A percentile compares a stretch with the other conserved stretches of the same genome.
Conservation (phyloP, 805 yeast genomes). For the Priceomyces carsonii region DNA sequence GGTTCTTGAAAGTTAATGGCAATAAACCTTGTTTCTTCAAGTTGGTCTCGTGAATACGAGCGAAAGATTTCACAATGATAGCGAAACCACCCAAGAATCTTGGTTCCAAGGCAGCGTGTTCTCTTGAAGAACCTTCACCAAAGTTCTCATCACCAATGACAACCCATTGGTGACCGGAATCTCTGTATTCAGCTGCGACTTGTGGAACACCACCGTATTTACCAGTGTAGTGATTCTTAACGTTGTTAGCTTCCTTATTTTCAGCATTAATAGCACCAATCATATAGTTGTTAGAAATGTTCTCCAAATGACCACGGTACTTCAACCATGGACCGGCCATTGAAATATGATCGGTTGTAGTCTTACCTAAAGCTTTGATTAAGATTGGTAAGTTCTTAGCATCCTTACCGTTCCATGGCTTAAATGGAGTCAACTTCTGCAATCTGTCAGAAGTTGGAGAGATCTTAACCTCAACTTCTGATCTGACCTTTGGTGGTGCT, state of each 20-base stretch:
- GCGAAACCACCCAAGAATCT: conserved; percentile 98
- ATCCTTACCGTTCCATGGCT: conserved; percentile 96
- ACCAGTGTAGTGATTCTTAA: conserved; percentile 90
- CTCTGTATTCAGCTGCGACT: conserved; percentile 93
- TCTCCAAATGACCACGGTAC: conserved; percentile 99
- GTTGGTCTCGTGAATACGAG: conserved; percentile 99
- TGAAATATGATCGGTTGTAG: conserved; percentile 98
- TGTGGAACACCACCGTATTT: conserved; percentile 95
- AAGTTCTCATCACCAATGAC: conserved; percentile 98
- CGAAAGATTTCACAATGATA: conserved; percentile 95
- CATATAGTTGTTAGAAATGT: conserved; percentile 98
- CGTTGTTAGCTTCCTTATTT: conserved; percentile 90
- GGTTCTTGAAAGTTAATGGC: conserved; percentile 91
- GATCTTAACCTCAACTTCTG: conserved; percentile 69
- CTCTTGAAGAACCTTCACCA: conserved; percentile 99
- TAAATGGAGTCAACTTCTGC: conserved; percentile 91
- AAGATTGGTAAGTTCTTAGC: conserved; percentile 86
- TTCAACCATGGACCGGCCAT: conserved; percentile 99
- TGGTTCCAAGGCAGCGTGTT: conserved; percentile 99
- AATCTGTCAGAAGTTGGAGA: conserved; percentile 94
- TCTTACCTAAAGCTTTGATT: conserved; percentile 95
- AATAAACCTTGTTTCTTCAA: conserved; percentile 98
- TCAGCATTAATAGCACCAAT: conserved; percentile 98
- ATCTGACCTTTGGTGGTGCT: conserved; percentile 92
- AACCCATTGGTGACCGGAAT: conserved; percentile 90